Conservation (phyloP, 805 yeast genomes). For the Zygosaccharomyces bailii region DNA sequence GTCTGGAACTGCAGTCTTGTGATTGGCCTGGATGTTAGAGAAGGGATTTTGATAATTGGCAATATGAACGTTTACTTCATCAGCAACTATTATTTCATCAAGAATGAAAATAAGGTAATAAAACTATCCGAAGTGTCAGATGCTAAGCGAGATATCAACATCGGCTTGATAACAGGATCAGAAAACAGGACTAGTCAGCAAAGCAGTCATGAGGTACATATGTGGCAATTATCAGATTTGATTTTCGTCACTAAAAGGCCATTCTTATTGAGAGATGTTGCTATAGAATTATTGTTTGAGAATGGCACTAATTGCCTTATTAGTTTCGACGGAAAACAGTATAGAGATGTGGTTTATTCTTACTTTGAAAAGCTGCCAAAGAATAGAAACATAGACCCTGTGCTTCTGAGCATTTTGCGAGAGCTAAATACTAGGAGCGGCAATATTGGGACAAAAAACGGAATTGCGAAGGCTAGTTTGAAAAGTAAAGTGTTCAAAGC, state of each 20-base stretch:
- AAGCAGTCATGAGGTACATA: constrained; percentile 44
- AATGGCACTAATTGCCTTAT: constrained; percentile 70
- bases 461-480: constrained; percentile 35
- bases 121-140: constrained; percentile 65
- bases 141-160: constrained; percentile 61
- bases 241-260: constrained; percentile 69
- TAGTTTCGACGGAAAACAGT: constrained; percentile 52
- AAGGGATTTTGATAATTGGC: constrained; percentile 73
- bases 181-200: constrained; percentile 19
- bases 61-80: constrained; percentile 60
- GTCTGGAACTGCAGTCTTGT: constrained; percentile 75
- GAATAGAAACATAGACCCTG: constrained; percentile 49
- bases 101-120: constrained; percentile 50
- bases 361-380: constrained; percentile 48
- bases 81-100: constrained; percentile 57
- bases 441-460: constrained; percentile 30
- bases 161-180: constrained; percentile 54
- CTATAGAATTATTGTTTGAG: constrained; percentile 69
- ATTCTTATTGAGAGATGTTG: constrained; percentile 74
- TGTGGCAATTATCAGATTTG: constrained; percentile 60
- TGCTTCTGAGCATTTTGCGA: constrained; percentile 51
- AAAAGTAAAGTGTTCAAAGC: constrained; percentile 45
- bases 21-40: constrained; percentile 71
- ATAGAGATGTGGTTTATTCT: constrained; percentile 55
- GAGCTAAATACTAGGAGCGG: constrained; percentile 43